Conservation (phyloP, 768 basidiomycete genomes). For the Sporobolomyces pararoseus region DNA sequence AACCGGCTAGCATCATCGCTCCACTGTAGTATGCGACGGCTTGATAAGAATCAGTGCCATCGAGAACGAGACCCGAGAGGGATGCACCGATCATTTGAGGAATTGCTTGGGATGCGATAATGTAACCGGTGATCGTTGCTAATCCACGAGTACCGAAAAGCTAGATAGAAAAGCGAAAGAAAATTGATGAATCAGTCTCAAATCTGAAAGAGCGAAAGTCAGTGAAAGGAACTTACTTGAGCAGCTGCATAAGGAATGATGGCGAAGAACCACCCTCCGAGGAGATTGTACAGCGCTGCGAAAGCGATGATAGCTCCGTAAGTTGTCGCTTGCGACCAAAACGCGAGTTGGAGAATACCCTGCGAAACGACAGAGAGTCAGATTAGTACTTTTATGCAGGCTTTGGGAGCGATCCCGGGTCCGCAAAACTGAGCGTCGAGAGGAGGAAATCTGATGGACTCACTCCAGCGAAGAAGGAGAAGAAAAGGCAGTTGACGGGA, state of each 20-base stretch:
- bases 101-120: constrained; percentile 10
- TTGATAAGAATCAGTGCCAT: constrained; percentile 12
- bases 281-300: constrained; percentile 10
- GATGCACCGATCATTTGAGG: constrained; percentile 23
- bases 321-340: constrained; percentile 44
- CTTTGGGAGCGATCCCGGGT: too few relatives aligned
- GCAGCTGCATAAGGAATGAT: constrained; percentile 14
- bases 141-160: constrained; percentile 32
- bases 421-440: too few relatives aligned
- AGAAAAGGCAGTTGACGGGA: constrained; percentile 45
- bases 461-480: constrained; percentile 28
- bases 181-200: too few relatives aligned
- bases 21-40: constrained; percentile 20
- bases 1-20: constrained; percentile 15
- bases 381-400: neutral
- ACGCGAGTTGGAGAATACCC: constrained; percentile 41
- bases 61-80: constrained; percentile 17
- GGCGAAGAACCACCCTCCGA: constrained; percentile 27
- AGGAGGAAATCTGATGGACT: neutral
- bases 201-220: neutral
- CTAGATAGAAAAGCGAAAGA: neutral
- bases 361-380: neutral
- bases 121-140: constrained; percentile 26
- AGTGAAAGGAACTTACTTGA: constrained; percentile 4
- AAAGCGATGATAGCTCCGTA: constrained; percentile 44